Conservation (phyloP, 1,284 basidiomycete species). For the Stereum hirsutum region DNA sequence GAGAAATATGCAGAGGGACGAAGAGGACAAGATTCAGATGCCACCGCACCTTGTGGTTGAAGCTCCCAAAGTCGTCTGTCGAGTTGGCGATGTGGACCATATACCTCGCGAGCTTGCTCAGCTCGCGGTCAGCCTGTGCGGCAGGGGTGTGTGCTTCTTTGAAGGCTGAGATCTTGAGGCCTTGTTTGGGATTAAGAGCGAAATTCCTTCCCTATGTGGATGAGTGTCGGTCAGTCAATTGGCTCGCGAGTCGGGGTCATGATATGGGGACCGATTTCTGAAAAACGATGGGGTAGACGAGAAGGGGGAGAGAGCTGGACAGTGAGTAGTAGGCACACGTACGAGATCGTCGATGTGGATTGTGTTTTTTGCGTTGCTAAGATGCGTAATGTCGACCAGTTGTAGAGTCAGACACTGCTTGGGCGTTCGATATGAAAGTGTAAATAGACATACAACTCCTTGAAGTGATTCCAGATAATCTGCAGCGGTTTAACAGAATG, state of each 20-base stretch:
- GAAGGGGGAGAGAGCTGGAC: too few species aligned
- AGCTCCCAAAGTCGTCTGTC: slow-evolving; percentile 42
- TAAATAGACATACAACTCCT: slow-evolving; percentile 51
- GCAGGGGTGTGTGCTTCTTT: slow-evolving; percentile 64
- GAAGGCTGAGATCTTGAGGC: slow-evolving; percentile 78
- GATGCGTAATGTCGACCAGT: not conserved
- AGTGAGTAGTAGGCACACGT: slow-evolving; percentile 12
- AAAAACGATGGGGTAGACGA: too few species aligned
- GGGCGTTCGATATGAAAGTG: not conserved
- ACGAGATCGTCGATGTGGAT: slow-evolving; percentile 86
- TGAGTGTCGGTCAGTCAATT: not conserved
- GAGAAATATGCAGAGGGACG: too few species aligned
- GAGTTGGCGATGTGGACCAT: slow-evolving; percentile 49
- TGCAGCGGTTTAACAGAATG: slow-evolving; percentile 81
- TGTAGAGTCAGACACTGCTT: not conserved
- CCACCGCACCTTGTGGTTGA: slow-evolving; percentile 48
- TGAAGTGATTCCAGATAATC: slow-evolving; percentile 83
- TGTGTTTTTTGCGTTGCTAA: slow-evolving; percentile 66
- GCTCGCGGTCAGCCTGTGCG: slow-evolving; percentile 55
- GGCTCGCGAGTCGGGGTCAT: too few species aligned
- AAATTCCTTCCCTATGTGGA: slow-evolving; percentile 64
- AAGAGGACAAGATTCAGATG: not conserved
- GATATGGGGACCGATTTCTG: not conserved
- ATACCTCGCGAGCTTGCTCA: slow-evolving; percentile 56
- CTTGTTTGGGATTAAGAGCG: slow-evolving; percentile 78